These are phyloP conservation scores for Monocercomonoides exilis DNA, from an alignment of 78 protist species.

Conservation along the genomic window DNA sequence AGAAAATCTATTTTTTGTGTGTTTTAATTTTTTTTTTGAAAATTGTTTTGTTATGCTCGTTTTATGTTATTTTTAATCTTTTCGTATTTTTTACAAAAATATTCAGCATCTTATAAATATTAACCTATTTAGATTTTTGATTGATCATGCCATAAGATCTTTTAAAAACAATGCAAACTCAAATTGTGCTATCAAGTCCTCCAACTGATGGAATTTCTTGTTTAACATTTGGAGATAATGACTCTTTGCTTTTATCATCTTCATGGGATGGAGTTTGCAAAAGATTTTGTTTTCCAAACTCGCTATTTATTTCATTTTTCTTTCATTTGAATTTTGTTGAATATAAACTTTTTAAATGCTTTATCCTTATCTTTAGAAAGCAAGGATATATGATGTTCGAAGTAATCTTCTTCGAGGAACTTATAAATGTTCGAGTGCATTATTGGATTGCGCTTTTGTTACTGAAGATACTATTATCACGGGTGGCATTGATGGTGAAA, in stretches of 20 bases:
- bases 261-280: constrained; percentile 33
- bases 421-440: constrained; percentile 26
- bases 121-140: no score
- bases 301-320: neutral
- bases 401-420: neutral
- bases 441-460: constrained; percentile 30
- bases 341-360: neutral
- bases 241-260: constrained; percentile 29
- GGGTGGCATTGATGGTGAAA: constrained; percentile 12
- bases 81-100: no score
- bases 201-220: constrained; percentile 19
- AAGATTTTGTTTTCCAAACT: neutral
- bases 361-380: neutral
- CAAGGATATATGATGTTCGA: constrained; percentile 32
- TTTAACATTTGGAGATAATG: constrained; percentile 14
- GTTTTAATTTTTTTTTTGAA: no score
- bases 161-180: neutral
- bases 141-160: no score
- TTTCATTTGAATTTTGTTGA: neutral
- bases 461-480: neutral
- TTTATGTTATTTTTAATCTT: no score
- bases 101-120: no score
- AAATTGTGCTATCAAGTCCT: constrained; percentile 4
- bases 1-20: no score
- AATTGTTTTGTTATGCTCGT: no score